A percentile compares a stretch with the other conserved stretches of the same genome.
These are phyloP conservation scores for Fraxinus ornus DNA, from an alignment of 305 asterid species.

Conservation along the genomic window DNA sequence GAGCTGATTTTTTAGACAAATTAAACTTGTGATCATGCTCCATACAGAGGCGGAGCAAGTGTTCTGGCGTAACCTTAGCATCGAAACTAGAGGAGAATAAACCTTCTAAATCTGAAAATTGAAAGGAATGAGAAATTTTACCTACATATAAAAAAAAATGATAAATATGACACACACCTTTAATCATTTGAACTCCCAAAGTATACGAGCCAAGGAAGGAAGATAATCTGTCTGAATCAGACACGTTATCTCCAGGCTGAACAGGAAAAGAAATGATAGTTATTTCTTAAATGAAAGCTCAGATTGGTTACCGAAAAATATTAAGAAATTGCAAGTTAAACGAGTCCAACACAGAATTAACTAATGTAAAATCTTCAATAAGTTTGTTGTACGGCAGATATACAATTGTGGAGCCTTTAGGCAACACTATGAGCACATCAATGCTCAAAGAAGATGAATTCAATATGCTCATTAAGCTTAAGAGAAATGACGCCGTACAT, in stretches of 20 bases:
- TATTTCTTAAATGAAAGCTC: background rate
- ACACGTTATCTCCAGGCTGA: slow-evolving; percentile 58
- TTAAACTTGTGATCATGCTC: slow-evolving; percentile 64
- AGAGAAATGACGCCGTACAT: background rate
- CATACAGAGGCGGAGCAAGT: slow-evolving; percentile 74
- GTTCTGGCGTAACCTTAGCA: slow-evolving; percentile 82
- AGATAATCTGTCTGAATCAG: slow-evolving; percentile 59
- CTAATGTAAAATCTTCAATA: background rate
- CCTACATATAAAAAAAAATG: background rate
- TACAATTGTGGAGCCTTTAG: background rate
- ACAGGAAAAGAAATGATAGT: slow-evolving; percentile 11
- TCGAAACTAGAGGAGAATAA: slow-evolving; percentile 57
- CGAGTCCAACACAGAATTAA: background rate
- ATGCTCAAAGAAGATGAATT: background rate
- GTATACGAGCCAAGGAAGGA: slow-evolving; percentile 62
- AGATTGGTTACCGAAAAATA: background rate
- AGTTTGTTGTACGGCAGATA: background rate
- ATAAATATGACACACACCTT: slow-evolving; percentile 35
- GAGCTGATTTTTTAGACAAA: slow-evolving; percentile 39
- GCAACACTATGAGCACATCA: background rate
- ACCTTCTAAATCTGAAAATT: slow-evolving; percentile 58
- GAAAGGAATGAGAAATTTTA: slow-evolving; percentile 10
- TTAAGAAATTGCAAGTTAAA: background rate
- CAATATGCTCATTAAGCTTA: background rate
- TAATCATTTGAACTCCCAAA: slow-evolving; percentile 60